These are phyloP conservation scores for Populus ilicifolia DNA, from an alignment of 345 rosid species.

Conservation along the genomic window DNA sequence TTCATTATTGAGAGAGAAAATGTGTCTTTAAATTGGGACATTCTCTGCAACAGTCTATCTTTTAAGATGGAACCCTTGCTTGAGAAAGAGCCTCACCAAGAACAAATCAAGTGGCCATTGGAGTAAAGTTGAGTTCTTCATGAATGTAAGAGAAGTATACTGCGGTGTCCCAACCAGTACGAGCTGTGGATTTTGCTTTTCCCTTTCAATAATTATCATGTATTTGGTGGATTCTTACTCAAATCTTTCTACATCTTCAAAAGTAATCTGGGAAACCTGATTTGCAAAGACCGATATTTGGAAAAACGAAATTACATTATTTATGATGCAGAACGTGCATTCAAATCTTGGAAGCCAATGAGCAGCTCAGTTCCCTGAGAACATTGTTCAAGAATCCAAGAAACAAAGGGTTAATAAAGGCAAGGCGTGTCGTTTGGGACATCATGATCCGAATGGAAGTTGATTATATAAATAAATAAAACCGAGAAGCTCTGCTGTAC, in stretches of 20 bases:
- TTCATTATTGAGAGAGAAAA: too few relatives aligned
- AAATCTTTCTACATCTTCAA: background rate
- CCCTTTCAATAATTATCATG: background rate
- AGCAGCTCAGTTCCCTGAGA: background rate
- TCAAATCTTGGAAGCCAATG: background rate
- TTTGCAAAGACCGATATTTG: background rate
- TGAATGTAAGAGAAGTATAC: too few relatives aligned
- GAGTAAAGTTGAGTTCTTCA: too few relatives aligned
- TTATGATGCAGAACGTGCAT: background rate
- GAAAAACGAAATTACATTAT: background rate
- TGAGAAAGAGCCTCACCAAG: too few relatives aligned
- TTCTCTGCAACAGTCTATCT: too few relatives aligned
- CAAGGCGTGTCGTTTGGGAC: constrained; percentile 7
- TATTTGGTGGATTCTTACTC: background rate
- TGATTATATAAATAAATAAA: background rate
- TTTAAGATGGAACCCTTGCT: too few relatives aligned
- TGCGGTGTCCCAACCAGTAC: background rate
- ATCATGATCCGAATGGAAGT: background rate
- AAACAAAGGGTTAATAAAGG: background rate
- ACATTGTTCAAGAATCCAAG: constrained; percentile 1
- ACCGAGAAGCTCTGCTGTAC: background rate
- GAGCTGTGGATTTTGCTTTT: background rate
- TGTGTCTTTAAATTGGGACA: too few relatives aligned
- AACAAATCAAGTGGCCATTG: too few relatives aligned
- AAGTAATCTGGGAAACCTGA: background rate